These are phyloP conservation scores for Hydrangea macrophylla DNA, from an alignment of 148 eudicot genomes.

Conservation along the genomic window DNA sequence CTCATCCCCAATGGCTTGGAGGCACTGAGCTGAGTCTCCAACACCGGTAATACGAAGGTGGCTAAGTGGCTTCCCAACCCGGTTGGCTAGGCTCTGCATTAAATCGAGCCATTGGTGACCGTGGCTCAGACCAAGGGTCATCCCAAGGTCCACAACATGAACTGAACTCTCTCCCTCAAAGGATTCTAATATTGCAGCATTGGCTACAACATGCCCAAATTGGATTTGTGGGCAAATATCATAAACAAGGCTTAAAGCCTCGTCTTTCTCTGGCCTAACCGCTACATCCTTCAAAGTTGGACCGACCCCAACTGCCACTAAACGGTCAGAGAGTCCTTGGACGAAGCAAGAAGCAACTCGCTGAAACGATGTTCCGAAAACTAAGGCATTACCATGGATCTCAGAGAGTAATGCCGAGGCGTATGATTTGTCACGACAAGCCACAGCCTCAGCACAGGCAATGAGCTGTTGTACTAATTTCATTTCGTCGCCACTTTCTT, in stretches of 20 bases:
- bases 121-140: constrained; percentile 34
- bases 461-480: constrained; percentile 35
- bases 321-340: constrained; percentile 40
- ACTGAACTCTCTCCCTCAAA: constrained; percentile 51
- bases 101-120: constrained; percentile 42
- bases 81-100: constrained; percentile 24
- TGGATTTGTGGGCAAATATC: constrained; percentile 43
- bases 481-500: no score
- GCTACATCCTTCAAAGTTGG: constrained; percentile 8
- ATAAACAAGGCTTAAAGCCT: constrained; percentile 33
- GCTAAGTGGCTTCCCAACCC: constrained; percentile 17
- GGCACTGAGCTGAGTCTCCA: constrained; percentile 10
- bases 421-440: constrained; percentile 41
- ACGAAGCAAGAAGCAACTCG: constrained; percentile 51
- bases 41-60: constrained; percentile 29
- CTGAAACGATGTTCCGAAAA: constrained; percentile 48
- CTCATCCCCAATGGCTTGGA: constrained; percentile 27
- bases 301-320: constrained; percentile 36
- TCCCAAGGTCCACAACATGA: constrained; percentile 46
- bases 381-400: constrained; percentile 32
- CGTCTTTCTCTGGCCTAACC: constrained; percentile 29
- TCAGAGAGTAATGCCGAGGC: constrained; percentile 34
- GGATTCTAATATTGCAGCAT: constrained; percentile 44
- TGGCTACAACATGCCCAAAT: constrained; percentile 44
- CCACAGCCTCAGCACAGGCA: constrained; percentile 51